Base-by-base conservation (phyloP, 108 stramenopile species). In the Chaetoceros muelleri region DNA sequence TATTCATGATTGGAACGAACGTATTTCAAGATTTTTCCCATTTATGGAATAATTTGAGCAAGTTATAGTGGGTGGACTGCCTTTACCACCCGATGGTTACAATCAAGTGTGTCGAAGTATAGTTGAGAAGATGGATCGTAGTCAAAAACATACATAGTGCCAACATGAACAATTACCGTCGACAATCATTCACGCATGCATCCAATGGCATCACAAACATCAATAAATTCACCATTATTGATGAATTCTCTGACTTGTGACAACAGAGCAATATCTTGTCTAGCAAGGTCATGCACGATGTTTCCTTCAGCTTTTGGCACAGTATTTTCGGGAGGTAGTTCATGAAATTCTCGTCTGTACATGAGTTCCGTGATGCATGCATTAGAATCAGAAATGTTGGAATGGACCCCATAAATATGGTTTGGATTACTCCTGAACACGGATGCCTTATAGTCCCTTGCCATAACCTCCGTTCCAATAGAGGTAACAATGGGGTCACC, bases 401-500 rank as follows among this genome's bases (percentile, higher is more conserved):
- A 5, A 25, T 16, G 49, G 0, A 64, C 26, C 17, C 67, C 73
- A 51, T 53, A 74, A 13, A 73, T 48, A n/a, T 53, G 24, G 18
- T 53, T 24, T 23, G 83, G 74, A 65, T 65, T 76, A 20, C 48
- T 29, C 10, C 79, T 65, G 2, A 89, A 57, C 21, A 66, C 55
- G 1, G 54, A 44, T 26, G 80, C 84, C 16, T 61, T 59, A 57
- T 78, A 77, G 13, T 77, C 74, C 46, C 87, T 67, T 2, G 87
- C 73, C 48, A 89, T 46, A 3, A 76, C 58, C 66, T 89, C 84
- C 5, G 84, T 73, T 7, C 77, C 81, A 64, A 79, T 48, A 0
- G 74, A 74, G 22, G 80, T 66, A 5, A 90, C 84, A 40, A 70
- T 64, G 0, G 73, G 40, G 68, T 90, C 87, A 0, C 87, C 87